Percentiles rank a stretch among this genome's conserved stretches.
Evolutionary conservation across 208 protist genomes (phyloP).

Genomic region (Crithidia brevicula): DNA sequence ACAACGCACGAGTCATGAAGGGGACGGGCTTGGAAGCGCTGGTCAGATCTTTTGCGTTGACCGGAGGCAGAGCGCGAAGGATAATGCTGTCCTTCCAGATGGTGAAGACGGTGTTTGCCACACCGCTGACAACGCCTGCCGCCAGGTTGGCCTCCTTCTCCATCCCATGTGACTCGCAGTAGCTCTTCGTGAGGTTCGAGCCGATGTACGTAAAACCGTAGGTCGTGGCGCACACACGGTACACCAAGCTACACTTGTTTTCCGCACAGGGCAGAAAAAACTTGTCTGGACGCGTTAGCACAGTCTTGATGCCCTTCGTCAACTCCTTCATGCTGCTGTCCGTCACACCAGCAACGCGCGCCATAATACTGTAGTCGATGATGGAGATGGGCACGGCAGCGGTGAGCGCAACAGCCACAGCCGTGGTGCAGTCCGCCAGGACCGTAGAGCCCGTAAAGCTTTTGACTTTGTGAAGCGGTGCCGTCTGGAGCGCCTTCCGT

Average conservation of each 20-base stretch:
- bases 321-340: conserved; percentile 79
- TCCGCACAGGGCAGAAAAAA: conserved; percentile 88
- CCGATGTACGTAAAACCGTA: conserved; percentile 80
- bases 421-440: conserved; percentile 69
- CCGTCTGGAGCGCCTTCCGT: conserved; percentile 30
- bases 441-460: conserved; percentile 51
- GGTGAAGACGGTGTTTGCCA: conserved; percentile 76
- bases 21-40: conserved; percentile 68
- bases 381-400: conserved; percentile 88
- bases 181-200: conserved; percentile 83
- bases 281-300: conserved; percentile 76
- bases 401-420: conserved; percentile 63
- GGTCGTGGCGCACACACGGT: conserved; percentile 61
- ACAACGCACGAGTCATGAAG: conserved; percentile 78
- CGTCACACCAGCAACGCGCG: conserved; percentile 74
- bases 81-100: conserved; percentile 90
- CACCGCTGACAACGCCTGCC: conserved; percentile 65
- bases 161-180: conserved; percentile 74
- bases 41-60: conserved; percentile 37
- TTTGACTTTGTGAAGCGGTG: conserved; percentile 55
- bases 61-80: conserved; percentile 66
- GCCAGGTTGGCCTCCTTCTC: conserved; percentile 59
- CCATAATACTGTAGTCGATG: conserved; percentile 92
- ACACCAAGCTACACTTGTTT: conserved; percentile 83
- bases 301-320: conserved; percentile 58